Evolutionary conservation across 768 basidiomycete species (phyloP), one percentile per base, ranked within the genome.

Genomic region (Lactarius sp.): DNA sequence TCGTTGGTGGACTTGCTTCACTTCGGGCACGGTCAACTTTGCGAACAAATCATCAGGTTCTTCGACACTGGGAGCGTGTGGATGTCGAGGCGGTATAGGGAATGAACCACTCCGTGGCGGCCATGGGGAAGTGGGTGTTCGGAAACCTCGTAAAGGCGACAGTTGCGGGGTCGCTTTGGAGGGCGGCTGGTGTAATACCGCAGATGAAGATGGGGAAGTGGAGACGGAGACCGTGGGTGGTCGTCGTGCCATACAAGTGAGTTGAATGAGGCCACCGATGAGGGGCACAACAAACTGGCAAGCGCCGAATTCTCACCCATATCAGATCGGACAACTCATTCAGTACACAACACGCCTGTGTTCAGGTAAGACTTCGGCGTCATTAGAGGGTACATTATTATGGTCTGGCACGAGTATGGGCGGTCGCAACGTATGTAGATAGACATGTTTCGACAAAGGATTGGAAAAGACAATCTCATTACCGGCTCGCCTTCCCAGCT

Each of bases 41-140:
- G 82, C 75, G 73, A 93, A 92, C 53, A 93, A 72, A 53, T 89
- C 86, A 71, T 93, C 90, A 0, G 90, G 85, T 65, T 85, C 81
- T 56, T 85, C 56, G 13, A 34, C 14, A 13, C n/a, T 36, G 20
- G 51, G 52, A 14, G 39, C 14, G 31, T 36, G 54, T 2, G 31
- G 31, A 10, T 60, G 36, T 39, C 52, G 31, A 31, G 59, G 14
- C 20, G 53, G n/a, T 3, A 49, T 39, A 6, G 60, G 41, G 18
- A 61, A 39, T 41, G 62, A 64, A 3, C 52, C 27, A 37, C 36
- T 54, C 31, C 68, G 66, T 14, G 53, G 66, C 4, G 56, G 59
- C 68, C 68, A 67, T 51, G 61, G 61, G 1, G 61, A 65, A 49
- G 62, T 49, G 14, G 68, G 68, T 12, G 66, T 52, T 9, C 57